Percentiles rank a stretch among this genome's conserved stretches.
These are phyloP conservation scores for Cotoneaster glaucophyllus DNA, from an alignment of 306 rosid species.

Conservation along the genomic window DNA sequence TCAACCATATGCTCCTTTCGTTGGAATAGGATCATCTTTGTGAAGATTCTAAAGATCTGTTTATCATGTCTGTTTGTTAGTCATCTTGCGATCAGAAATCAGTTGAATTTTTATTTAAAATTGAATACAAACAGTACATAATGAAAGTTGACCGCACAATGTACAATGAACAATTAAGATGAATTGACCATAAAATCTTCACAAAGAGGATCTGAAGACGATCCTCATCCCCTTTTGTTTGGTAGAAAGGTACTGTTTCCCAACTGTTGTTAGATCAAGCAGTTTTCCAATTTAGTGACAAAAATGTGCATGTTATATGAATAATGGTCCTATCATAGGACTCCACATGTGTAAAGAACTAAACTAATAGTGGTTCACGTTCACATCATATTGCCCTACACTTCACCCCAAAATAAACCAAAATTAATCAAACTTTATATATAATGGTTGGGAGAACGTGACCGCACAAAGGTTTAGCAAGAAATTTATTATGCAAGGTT, in stretches of 20 bases:
- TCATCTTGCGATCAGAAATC: accelerated
- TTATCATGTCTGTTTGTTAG: no score
- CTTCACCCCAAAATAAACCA: neutral
- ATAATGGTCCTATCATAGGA: neutral
- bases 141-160: no score
- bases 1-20: neutral
- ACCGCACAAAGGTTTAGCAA: neutral
- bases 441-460: neutral
- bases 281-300: slow-evolving; percentile 21
- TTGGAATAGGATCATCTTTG: neutral
- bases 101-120: no score
- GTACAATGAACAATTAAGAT: no score
- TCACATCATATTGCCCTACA: neutral
- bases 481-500: neutral
- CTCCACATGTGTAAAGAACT: neutral
- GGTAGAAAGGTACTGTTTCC: slow-evolving; percentile 14
- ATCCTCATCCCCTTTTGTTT: neutral
- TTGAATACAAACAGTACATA: no score
- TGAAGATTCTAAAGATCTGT: no score
- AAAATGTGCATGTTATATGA: slow-evolving; percentile 16
- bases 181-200: no score
- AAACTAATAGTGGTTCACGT: neutral
- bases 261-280: slow-evolving; percentile 13
- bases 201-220: no score
- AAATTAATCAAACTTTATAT: neutral